A percentile compares a stretch with the other conserved stretches of the same genome.
These are phyloP conservation scores for Bruguiera gymnorhiza DNA, from an alignment of 345 rosid species.

Conservation along the genomic window DNA sequence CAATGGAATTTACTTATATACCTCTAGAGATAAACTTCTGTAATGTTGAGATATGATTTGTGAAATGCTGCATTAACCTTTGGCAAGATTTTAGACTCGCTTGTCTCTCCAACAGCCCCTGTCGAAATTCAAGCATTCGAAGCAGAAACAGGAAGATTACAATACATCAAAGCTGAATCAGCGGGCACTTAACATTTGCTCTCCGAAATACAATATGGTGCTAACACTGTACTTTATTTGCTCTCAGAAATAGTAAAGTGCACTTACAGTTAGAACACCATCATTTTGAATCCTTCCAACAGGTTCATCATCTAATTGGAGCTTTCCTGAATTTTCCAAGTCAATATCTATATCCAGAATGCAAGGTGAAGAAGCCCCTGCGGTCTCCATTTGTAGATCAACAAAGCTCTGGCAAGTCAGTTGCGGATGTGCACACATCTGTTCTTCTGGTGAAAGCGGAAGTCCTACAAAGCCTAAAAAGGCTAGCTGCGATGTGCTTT, in stretches of 20 bases:
- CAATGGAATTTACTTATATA: constrained; percentile 7
- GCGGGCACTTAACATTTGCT: background rate
- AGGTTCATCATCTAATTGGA: constrained; percentile 40
- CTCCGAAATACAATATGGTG: background rate
- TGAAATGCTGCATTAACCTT: constrained; percentile 26
- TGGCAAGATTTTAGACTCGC: constrained; percentile 65
- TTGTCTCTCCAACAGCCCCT: constrained; percentile 77
- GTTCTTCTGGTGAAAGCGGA: constrained; percentile 46
- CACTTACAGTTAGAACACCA: constrained; percentile 50
- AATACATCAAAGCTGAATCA: background rate
- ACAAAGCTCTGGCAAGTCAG: constrained; percentile 54
- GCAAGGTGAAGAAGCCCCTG: constrained; percentile 61
- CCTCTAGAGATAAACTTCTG: constrained; percentile 24
- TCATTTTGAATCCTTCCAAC: constrained; percentile 47
- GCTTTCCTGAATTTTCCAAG: constrained; percentile 43
- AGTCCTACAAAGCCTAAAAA: constrained; percentile 65
- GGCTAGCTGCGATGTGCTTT: constrained; percentile 43
- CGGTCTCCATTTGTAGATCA: constrained; percentile 51
- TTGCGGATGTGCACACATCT: constrained; percentile 45
- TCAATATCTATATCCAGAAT: constrained; percentile 59
- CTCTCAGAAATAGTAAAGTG: background rate
- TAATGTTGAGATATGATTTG: constrained; percentile 24
- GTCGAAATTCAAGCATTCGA: constrained; percentile 27
- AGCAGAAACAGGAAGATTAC: constrained; percentile 2
- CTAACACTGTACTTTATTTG: background rate